Evolutionary conservation across 2,329 filamentous ascomycete genomes (phyloP).

Genomic region (Clonostachys rhizophaga): DNA sequence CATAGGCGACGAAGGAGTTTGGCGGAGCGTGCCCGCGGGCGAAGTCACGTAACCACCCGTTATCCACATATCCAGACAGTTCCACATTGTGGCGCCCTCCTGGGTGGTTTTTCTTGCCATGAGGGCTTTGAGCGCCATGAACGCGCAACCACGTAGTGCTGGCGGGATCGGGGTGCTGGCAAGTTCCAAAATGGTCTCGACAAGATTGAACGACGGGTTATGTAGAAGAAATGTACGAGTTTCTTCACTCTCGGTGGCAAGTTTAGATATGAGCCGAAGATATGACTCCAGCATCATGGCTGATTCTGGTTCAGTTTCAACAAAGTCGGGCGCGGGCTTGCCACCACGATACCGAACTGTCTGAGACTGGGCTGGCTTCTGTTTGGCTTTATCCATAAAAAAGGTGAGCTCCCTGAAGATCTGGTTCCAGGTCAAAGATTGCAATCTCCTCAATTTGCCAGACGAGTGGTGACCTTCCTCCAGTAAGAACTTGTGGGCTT

Average conservation of each 20-base stretch:
- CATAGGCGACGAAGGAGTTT: conserved; percentile 23
- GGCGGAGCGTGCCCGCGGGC: conserved; percentile 14
- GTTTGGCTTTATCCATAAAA: conserved; percentile 74
- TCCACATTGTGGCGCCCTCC: conserved; percentile 74
- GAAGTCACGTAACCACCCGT: conserved; percentile 45
- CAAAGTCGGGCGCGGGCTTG: conserved; percentile 59
- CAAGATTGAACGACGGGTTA: conserved; percentile 59
- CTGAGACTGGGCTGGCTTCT: conserved; percentile 52
- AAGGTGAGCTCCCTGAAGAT: conserved; percentile 88
- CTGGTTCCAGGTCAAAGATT: conserved; percentile 86
- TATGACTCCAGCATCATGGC: conserved; percentile 97
- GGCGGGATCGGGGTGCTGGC: conserved; percentile 72
- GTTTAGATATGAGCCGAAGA: conserved; percentile 77
- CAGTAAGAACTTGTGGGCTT: conserved; percentile 83
- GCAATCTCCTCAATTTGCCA: conserved; percentile 74
- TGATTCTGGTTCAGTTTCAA: conserved; percentile 84
- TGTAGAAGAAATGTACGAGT: conserved; percentile 72
- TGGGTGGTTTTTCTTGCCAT: conserved; percentile 67
- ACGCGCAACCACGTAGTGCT: conserved; percentile 77
- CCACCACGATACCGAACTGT: conserved; percentile 43
- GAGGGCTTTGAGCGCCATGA: conserved; percentile 71
- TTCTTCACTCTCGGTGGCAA: conserved; percentile 68
- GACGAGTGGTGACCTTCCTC: conserved; percentile 75
- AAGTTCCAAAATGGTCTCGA: conserved; percentile 72
- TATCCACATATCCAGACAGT: conserved; percentile 73